These are phyloP conservation scores for Pascua guehoae DNA, from an alignment of 1,284 basidiomycete genomes.

Conservation along the genomic window DNA sequence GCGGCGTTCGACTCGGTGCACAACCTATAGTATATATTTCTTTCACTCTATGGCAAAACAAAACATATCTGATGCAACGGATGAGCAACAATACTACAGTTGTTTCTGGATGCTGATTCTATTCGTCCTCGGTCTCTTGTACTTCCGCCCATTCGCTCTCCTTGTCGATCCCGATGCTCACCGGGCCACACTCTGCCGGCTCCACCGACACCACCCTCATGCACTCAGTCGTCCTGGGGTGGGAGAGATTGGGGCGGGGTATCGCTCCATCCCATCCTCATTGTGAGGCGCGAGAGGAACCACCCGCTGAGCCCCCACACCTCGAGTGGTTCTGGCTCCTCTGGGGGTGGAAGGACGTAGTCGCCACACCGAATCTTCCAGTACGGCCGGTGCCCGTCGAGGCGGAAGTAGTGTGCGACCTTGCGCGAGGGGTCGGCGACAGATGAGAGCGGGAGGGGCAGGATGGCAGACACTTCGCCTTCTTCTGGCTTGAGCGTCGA, in stretches of 20 bases:
- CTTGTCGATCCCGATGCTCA: too few species aligned
- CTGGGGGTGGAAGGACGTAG: conserved; percentile 17
- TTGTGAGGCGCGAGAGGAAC: conserved; percentile 36
- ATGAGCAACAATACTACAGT: too few species aligned
- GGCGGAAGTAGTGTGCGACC: conserved; percentile 34
- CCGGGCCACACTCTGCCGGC: too few species aligned
- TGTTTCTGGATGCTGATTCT: too few species aligned
- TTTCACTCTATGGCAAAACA: too few species aligned
- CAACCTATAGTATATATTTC: too few species aligned
- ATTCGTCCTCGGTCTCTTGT: too few species aligned
- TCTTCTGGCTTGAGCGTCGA: conserved; percentile 24
- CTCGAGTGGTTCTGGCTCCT: conserved; percentile 23
- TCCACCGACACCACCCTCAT: too few species aligned
- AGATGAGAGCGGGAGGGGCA: conserved; percentile 33
- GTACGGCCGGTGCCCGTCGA: conserved; percentile 34
- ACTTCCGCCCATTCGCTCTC: too few species aligned
- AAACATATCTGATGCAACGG: too few species aligned
- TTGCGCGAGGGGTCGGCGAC: conserved; percentile 20
- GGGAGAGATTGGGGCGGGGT: conserved; percentile 15
- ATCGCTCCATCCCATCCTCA: conserved; percentile 31
- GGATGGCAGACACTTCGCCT: conserved; percentile 35
- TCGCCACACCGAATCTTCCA: conserved; percentile 34
- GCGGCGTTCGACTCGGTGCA: too few species aligned
- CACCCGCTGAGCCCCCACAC: conserved; percentile 46
- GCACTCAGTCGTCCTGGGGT: conserved; percentile 3